Conservation (phyloP, 2,329 filamentous ascomycete species). For the Cladosporium cucumerinum region DNA sequence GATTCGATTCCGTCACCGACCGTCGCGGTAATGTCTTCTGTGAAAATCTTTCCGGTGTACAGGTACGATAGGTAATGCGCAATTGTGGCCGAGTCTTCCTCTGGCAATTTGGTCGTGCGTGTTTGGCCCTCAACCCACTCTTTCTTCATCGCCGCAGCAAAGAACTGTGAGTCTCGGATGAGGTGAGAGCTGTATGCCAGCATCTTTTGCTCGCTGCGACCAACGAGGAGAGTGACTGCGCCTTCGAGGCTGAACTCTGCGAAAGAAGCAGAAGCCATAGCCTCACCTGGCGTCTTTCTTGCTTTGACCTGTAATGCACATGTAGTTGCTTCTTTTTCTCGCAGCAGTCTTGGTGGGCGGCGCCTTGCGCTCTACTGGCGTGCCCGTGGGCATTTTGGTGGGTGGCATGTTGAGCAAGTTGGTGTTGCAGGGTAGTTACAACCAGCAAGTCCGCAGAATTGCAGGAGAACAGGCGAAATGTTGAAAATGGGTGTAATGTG, state of each 20-base stretch:
- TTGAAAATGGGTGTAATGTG: too few relatives aligned
- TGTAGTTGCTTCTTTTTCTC: too few relatives aligned
- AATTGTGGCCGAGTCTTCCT: conserved; percentile 16
- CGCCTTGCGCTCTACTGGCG: too few relatives aligned
- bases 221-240: not conserved
- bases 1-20: not conserved
- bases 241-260: not conserved
- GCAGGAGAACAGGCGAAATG: too few relatives aligned
- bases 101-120: conserved; percentile 18
- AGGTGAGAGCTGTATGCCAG: not conserved
- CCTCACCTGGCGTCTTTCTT: not conserved
- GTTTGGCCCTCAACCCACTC: conserved; percentile 19
- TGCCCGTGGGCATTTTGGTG: too few relatives aligned
- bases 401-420: too few relatives aligned
- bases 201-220: not conserved
- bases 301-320: not conserved
- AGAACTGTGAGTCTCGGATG: conserved; percentile 10
- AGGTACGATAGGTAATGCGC: conserved; percentile 23
- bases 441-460: not conserved
- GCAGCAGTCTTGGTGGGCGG: too few relatives aligned
- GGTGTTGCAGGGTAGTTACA: not conserved
- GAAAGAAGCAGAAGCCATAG: not conserved
- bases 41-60: conserved; percentile 14
- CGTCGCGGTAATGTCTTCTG: not conserved
- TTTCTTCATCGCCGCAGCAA: conserved; percentile 19